These are phyloP conservation scores for Stemphylium lycopersici DNA, from an alignment of 2,329 filamentous ascomycete genomes.

Conservation along the genomic window DNA sequence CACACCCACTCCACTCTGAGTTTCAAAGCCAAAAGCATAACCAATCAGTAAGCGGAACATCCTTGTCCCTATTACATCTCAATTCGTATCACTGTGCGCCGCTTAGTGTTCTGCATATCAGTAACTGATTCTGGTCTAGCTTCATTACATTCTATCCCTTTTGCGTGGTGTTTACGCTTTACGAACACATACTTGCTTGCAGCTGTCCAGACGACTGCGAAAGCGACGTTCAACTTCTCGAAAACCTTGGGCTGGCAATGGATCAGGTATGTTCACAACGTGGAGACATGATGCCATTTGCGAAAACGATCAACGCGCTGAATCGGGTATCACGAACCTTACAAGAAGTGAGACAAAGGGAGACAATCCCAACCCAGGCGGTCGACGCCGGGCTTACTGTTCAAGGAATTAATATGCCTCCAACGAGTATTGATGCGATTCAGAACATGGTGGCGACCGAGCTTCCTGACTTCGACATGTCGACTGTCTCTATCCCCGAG, in stretches of 20 bases:
- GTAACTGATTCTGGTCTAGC: conserved; percentile 11
- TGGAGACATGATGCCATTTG: conserved; percentile 28
- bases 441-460: conserved; percentile 18
- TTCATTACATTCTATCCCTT: conserved; percentile 42
- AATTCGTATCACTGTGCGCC: too few species aligned
- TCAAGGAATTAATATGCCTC: neutral
- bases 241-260: conserved; percentile 31
- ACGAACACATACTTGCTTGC: conserved; percentile 36
- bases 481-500: conserved; percentile 25
- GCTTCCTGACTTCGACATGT: conserved; percentile 23
- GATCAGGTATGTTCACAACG: conserved; percentile 18
- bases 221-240: conserved; percentile 30
- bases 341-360: conserved; percentile 28
- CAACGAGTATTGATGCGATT: conserved; percentile 12
- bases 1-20: conserved; percentile 2
- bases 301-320: conserved; percentile 36
- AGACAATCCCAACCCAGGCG: neutral
- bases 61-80: too few species aligned
- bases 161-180: conserved; percentile 38
- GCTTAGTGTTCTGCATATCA: too few species aligned
- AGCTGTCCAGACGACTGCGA: conserved; percentile 31
- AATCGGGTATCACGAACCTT: conserved; percentile 37
- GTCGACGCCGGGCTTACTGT: neutral
- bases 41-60: conserved; percentile 25
- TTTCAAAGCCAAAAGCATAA: conserved; percentile 15